Base-by-base conservation (phyloP, 129 eudicot genomes). In the Apium graveolens region DNA sequence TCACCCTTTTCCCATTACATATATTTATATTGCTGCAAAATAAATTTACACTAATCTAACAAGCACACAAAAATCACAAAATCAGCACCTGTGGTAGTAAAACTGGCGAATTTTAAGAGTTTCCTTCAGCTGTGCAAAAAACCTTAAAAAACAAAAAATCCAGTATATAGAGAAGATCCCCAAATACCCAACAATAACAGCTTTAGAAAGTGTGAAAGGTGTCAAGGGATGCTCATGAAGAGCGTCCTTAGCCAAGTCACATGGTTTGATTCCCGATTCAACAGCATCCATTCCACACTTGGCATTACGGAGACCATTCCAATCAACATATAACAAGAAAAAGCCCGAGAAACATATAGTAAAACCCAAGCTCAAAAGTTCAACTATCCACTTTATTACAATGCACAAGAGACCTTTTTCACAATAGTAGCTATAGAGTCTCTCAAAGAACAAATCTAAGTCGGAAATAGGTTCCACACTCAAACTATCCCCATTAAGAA, bases 201-300 rank as follows among this genome's bases (percentile, higher is more conserved):
- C 97, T 80, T 90, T 95, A 29, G 86, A 83, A 76, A 88, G 85
- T 18, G 99, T 87, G 43, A 95, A 80, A 18, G 99, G 99, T 17
- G 91, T 89, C 83, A 95, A 81, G 4, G 99, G 99, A 84, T 95
- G 97, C 75, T 87, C 55, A 87, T 90, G 90, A 80, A 95, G 90
- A 76, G 97, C 97, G 62, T 95, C 99, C 77, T 88, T 89, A 31
- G 96, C 86, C 77, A 95, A 83, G 86, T 95, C 96, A 75, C 99
- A 95, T 14, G 96, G 99, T 80, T 91, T 92, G 53, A 84, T 86
- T 57, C 97, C 97, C 31, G 92, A 91, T 86, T 94, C 96, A 35
- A 94, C 93, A 1, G 98, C 98, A 91, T 89, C 97, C 90, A 94
- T 94, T 39, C 98, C 99, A 83, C 99, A 95, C 81, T 95, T 90